phyloP scores from a whole-genome alignment of 2,329 filamentous ascomycete genomes.

The Scytalidium lignicola region DNA sequence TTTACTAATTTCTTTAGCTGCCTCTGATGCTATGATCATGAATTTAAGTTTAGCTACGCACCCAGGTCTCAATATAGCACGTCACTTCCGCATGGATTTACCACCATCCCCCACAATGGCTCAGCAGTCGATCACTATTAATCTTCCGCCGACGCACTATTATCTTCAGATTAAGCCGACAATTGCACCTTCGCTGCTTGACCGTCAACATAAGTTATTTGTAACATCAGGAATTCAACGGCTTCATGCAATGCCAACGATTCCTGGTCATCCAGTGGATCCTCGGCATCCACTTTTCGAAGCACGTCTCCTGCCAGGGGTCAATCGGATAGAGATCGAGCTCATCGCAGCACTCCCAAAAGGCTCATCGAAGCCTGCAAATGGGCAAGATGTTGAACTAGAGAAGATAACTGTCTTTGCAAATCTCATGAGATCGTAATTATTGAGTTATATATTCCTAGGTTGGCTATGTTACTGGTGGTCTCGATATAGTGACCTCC shows the following conservation, averaged over 20 bases:
- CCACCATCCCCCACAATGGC: constrained; percentile 59
- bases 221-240: constrained; percentile 65
- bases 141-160: constrained; percentile 61
- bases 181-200: constrained; percentile 57
- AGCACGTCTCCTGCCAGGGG: constrained; percentile 61
- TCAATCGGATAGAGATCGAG: constrained; percentile 76
- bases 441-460: not conserved
- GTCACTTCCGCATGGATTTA: constrained; percentile 59
- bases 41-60: constrained; percentile 64
- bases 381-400: constrained; percentile 63
- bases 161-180: constrained; percentile 67
- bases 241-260: constrained; percentile 39
- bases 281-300: constrained; percentile 68
- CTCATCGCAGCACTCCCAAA: constrained; percentile 66
- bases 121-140: constrained; percentile 69
- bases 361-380: constrained; percentile 46
- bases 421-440: constrained; percentile 52
- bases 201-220: constrained; percentile 72
- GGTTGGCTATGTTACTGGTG: not conserved
- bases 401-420: constrained; percentile 75
- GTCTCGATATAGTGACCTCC: not conserved
- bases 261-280: constrained; percentile 49
- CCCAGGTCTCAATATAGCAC: constrained; percentile 56
- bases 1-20: constrained; percentile 34
- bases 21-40: constrained; percentile 60